phyloP scores from a whole-genome alignment of 2,329 filamentous ascomycete species.

The Nothophaeocryptopus gaeumannii region DNA sequence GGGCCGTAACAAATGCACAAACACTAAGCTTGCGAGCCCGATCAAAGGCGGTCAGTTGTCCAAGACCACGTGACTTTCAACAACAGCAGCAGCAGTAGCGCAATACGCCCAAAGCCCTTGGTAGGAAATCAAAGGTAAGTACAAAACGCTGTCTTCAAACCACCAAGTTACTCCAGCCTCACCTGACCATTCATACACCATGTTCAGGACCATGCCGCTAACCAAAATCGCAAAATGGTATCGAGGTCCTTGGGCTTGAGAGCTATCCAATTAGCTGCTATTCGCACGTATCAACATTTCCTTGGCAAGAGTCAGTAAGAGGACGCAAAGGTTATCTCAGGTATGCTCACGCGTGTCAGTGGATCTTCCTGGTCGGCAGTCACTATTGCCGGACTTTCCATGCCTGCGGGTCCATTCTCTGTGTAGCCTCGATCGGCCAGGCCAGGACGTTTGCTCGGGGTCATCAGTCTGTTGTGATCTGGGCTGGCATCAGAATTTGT shows the following conservation, averaged over 20 bases:
- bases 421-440: conserved; percentile 65
- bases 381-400: conserved; percentile 63
- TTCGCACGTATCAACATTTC: conserved; percentile 30
- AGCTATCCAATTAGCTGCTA: conserved; percentile 24
- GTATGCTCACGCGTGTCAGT: conserved; percentile 52
- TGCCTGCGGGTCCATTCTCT: conserved; percentile 60
- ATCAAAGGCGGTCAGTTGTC: too few relatives aligned
- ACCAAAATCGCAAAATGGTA: too few relatives aligned
- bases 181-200: background rate
- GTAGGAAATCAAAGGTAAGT: too few relatives aligned
- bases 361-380: conserved; percentile 61
- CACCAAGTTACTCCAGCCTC: background rate
- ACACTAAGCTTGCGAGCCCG: too few relatives aligned
- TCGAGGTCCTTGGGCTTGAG: background rate
- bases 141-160: background rate
- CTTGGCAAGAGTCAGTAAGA: conserved; percentile 15
- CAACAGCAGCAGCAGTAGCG: too few relatives aligned
- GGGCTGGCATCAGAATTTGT: conserved; percentile 24
- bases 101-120: too few relatives aligned
- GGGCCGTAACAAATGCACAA: too few relatives aligned
- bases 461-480: conserved; percentile 28
- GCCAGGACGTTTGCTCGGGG: conserved; percentile 46
- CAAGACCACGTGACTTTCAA: too few relatives aligned
- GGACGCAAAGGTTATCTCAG: background rate
- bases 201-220: too few relatives aligned